Conservation (phyloP, 2,329 filamentous ascomycete genomes). For the Epichloe glyceriae region DNA sequence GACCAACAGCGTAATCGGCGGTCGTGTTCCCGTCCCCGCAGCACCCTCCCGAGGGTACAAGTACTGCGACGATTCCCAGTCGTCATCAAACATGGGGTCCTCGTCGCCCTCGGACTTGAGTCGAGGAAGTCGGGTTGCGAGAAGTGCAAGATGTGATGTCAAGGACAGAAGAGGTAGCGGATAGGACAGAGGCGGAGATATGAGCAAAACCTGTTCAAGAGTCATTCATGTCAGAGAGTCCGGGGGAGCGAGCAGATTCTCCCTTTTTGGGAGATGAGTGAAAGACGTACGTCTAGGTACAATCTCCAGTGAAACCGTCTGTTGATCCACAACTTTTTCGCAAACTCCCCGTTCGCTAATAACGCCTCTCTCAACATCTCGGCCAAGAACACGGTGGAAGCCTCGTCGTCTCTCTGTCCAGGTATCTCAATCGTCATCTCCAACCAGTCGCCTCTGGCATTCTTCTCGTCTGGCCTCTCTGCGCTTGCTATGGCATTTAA, state of each 20-base stretch:
- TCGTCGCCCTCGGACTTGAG: slow-evolving; percentile 85
- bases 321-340: slow-evolving; percentile 73
- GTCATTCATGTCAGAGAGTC: background rate
- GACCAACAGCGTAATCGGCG: slow-evolving; percentile 82
- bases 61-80: slow-evolving; percentile 75
- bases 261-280: background rate
- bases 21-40: slow-evolving; percentile 32
- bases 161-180: slow-evolving; percentile 85
- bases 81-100: slow-evolving; percentile 94
- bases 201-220: slow-evolving; percentile 60
- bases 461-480: slow-evolving; percentile 26
- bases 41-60: slow-evolving; percentile 51
- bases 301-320: slow-evolving; percentile 89
- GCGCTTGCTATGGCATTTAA: slow-evolving; percentile 17
- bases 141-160: slow-evolving; percentile 84
- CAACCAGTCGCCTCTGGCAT: slow-evolving; percentile 58
- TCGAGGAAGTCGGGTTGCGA: slow-evolving; percentile 71
- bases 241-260: background rate
- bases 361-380: slow-evolving; percentile 84
- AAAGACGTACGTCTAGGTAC: slow-evolving; percentile 69
- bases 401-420: slow-evolving; percentile 80
- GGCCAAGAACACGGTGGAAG: slow-evolving; percentile 72
- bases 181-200: slow-evolving; percentile 87
- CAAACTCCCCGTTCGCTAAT: slow-evolving; percentile 56
- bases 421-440: slow-evolving; percentile 88